These are phyloP conservation scores for Penicillium sp. DNA, from an alignment of 2,329 filamentous ascomycete genomes.

Conservation along the genomic window DNA sequence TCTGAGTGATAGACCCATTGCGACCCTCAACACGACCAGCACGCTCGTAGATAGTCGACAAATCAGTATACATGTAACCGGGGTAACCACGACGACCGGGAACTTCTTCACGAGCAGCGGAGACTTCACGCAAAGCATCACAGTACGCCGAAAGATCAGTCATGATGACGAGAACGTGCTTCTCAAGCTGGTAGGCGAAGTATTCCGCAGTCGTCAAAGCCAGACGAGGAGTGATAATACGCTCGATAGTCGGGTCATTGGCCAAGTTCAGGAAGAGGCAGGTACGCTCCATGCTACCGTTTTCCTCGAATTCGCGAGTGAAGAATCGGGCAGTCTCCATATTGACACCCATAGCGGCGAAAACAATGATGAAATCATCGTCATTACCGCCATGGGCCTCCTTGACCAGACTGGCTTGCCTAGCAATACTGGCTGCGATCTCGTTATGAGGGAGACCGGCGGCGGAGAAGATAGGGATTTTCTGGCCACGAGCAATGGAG, in stretches of 20 bases:
- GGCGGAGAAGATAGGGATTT: conserved; percentile 99
- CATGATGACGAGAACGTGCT: conserved; percentile 98
- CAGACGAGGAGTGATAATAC: conserved; percentile 98
- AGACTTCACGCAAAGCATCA: conserved; percentile 97
- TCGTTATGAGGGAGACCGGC: conserved; percentile 99
- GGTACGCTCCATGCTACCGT: conserved; percentile 95
- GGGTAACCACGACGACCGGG: conserved; percentile 98
- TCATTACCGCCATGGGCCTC: conserved; percentile 95
- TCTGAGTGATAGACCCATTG: conserved; percentile 98
- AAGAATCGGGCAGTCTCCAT: conserved; percentile 99
- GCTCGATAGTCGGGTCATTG: conserved; percentile 98
- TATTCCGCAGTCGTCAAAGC: conserved; percentile 98
- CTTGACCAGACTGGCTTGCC: conserved; percentile 96
- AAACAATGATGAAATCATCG: conserved; percentile 99
- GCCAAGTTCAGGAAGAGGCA: conserved; percentile 99
- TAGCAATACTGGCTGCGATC: conserved; percentile 97
- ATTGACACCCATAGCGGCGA: conserved; percentile 99
- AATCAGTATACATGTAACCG: conserved; percentile 99
- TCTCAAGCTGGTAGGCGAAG: conserved; percentile 99
- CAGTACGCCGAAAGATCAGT: conserved; percentile 98
- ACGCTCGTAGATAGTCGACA: conserved; percentile 99
- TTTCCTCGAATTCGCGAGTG: conserved; percentile 98
- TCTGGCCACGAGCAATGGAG: conserved; percentile 96
- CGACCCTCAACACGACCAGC: conserved; percentile 95
- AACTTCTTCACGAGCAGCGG: conserved; percentile 96